phyloP scores from a whole-genome alignment of 2,329 filamentous ascomycete genomes.

The Zymoseptoria passerinii region DNA sequence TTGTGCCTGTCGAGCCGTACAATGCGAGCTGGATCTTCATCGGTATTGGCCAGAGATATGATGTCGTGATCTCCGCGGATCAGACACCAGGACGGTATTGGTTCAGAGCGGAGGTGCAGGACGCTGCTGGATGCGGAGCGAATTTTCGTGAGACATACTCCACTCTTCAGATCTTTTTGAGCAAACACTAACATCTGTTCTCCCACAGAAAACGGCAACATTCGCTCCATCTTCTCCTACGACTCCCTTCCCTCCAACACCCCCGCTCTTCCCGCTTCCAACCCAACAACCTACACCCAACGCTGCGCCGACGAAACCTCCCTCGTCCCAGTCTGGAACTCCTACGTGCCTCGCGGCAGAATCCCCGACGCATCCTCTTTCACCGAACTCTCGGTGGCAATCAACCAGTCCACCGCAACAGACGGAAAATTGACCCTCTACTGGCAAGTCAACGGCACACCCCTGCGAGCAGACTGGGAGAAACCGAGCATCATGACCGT shows the following conservation, averaged over 20 bases:
- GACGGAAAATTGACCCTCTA: slow-evolving; percentile 26
- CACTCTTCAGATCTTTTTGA: neutral
- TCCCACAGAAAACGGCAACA: slow-evolving; percentile 20
- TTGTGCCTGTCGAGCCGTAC: slow-evolving; percentile 30
- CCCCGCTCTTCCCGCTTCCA: slow-evolving; percentile 19
- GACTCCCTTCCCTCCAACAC: slow-evolving; percentile 24
- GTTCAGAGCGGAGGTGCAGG: slow-evolving; percentile 29
- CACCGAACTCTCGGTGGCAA: slow-evolving; percentile 21
- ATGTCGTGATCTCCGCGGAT: slow-evolving; percentile 34
- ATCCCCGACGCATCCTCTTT: slow-evolving; percentile 18
- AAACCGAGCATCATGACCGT: slow-evolving; percentile 39
- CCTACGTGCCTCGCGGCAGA: slow-evolving; percentile 26
- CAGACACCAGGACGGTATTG: slow-evolving; percentile 28
- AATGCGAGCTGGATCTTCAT: slow-evolving; percentile 26
- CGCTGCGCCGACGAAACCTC: slow-evolving; percentile 36
- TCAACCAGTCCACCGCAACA: slow-evolving; percentile 23
- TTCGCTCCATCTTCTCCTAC: slow-evolving; percentile 34
- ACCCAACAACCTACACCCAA: slow-evolving; percentile 26
- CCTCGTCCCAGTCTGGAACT: slow-evolving; percentile 33
- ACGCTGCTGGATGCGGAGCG: slow-evolving; percentile 25
- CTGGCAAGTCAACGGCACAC: slow-evolving; percentile 38
- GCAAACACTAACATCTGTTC: neutral
- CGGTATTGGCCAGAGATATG: slow-evolving; percentile 35
- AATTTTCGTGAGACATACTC: slow-evolving; percentile 14
- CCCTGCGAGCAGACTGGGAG: slow-evolving; percentile 37